Evolutionary conservation across 2,329 filamentous ascomycete species (phyloP), one percentile per base, ranked within the genome.

Genomic region (Samsoniella hepiali): DNA sequence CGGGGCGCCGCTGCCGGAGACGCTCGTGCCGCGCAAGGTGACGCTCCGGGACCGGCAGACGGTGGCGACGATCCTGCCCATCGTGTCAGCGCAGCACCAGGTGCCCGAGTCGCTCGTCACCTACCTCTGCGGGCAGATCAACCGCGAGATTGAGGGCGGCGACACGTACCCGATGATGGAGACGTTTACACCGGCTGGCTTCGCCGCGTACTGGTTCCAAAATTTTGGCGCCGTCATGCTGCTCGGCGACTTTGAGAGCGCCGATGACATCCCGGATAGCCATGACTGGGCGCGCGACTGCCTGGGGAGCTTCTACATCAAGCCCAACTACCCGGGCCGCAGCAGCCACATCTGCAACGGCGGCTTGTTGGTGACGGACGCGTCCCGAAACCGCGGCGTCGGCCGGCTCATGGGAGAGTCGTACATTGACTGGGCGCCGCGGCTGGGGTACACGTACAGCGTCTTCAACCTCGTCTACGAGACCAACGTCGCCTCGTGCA

Each of bases 401-500:
- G 90, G 90, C 63, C 84, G 88, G 47, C 80, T 91, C 66, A 90
- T 93, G 87, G 89, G 89, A 60, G 89, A 91, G 77, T 82, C 85
- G 36, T 92, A 91, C 74, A 79, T 93, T 38, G 88, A 91, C 72
- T 92, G 88, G 88, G 89, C 90, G 15, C 88, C 89, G 36, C 86
- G 87, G 86, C 90, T 84, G 77, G 91, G 92, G 55, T 97, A 96
- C 78, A 90, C 89, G 1, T 96, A 96, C 79, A 93, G 91, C 47
- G 91, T 97, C 66, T 97, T 97, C 82, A 96, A 96, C 75, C 84
- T 96, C 57, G 93, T 96, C 7, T 96, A 96, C 79, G 93, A 96
- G 81, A 96, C 91, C 67, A 96, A 96, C 75, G 89, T 95, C 31
- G 93, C 91, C 1, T 94, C 91, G 38, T 93, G 92, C 74, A 88